A percentile compares a stretch with the other conserved stretches of the same genome.
Conservation (phyloP, 1,284 basidiomycete species). For the Ustilago crameri region DNA sequence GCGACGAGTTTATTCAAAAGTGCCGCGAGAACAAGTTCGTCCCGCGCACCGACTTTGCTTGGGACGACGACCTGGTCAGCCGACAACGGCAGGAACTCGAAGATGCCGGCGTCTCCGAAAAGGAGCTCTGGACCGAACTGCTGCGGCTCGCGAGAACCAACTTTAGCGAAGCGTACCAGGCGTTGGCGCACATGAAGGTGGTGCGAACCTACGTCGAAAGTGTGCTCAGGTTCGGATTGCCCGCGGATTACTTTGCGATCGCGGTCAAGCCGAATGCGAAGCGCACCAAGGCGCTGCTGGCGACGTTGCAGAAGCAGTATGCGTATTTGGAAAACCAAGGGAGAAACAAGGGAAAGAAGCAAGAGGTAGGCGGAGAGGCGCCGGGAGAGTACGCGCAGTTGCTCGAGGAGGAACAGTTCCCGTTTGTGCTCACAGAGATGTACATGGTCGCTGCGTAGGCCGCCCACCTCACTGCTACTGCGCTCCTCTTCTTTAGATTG, state of each 20-base stretch:
- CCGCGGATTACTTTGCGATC: slow-evolving; percentile 87
- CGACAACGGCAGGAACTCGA: slow-evolving; percentile 86
- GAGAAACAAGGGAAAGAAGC: slow-evolving; percentile 8
- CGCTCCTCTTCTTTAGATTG: background rate
- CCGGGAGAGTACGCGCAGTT: slow-evolving; percentile 65
- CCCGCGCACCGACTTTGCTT: slow-evolving; percentile 87
- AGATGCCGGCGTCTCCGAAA: slow-evolving; percentile 85
- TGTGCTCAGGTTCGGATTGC: slow-evolving; percentile 92
- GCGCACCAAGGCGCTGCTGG: slow-evolving; percentile 78
- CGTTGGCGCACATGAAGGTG: slow-evolving; percentile 92
- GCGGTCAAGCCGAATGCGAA: slow-evolving; percentile 84
- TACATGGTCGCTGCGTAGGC: slow-evolving; percentile 47
- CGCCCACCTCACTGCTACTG: background rate
- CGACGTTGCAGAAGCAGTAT: slow-evolving; percentile 80
- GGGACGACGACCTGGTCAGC: slow-evolving; percentile 83
- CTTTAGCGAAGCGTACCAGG: slow-evolving; percentile 96
- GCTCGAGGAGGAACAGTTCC: slow-evolving; percentile 63
- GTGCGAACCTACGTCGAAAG: slow-evolving; percentile 92
- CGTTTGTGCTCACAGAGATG: slow-evolving; percentile 65
- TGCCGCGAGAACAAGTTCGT: slow-evolving; percentile 97
- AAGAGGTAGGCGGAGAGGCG: slow-evolving; percentile 20
- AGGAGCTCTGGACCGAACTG: slow-evolving; percentile 97
- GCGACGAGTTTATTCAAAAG: slow-evolving; percentile 92
- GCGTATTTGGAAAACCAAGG: slow-evolving; percentile 76
- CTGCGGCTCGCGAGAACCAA: slow-evolving; percentile 91